A percentile compares a stretch with the other conserved stretches of the same genome.
Conservation (phyloP, 768 basidiomycete genomes). For the Trametes punicea region DNA sequence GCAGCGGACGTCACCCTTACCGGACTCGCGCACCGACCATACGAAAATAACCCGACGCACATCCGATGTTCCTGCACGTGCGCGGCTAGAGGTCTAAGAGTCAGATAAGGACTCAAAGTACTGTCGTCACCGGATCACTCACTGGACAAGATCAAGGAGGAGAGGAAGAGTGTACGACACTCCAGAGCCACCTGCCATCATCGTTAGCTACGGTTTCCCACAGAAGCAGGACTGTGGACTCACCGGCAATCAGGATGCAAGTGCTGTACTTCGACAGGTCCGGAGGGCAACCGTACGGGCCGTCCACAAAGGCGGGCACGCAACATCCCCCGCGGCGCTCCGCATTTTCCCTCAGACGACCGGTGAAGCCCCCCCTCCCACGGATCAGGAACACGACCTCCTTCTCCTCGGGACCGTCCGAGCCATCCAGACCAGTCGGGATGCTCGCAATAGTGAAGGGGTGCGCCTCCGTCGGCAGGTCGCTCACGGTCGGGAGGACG, state of each 20-base stretch:
- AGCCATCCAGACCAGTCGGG: slow-evolving; percentile 22
- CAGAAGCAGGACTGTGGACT: background rate
- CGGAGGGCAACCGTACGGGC: slow-evolving; percentile 39
- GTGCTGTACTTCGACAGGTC: slow-evolving; percentile 33
- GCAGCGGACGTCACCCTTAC: slow-evolving; percentile 14
- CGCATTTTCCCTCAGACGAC: slow-evolving; percentile 24
- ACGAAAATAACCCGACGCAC: slow-evolving; percentile 31
- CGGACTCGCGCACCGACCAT: slow-evolving; percentile 30
- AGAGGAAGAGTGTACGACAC: slow-evolving; percentile 34
- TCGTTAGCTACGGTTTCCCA: background rate
- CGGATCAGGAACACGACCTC: slow-evolving; percentile 51
- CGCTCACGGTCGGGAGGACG: slow-evolving; percentile 43
- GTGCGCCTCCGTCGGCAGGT: slow-evolving; percentile 39
- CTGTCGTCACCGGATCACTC: background rate
- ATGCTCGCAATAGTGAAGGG: slow-evolving; percentile 51
- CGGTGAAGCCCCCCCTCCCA: slow-evolving; percentile 50
- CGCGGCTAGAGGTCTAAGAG: slow-evolving; percentile 20
- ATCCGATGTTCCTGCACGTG: slow-evolving; percentile 18
- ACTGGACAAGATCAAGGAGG: slow-evolving; percentile 34
- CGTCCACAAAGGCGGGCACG: slow-evolving; percentile 36
- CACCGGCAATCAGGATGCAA: slow-evolving; percentile 38
- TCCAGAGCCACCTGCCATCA: slow-evolving; percentile 31
- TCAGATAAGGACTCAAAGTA: background rate
- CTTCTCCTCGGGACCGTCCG: slow-evolving; percentile 21
- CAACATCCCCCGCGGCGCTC: slow-evolving; percentile 20